Percentiles rank a stretch among this genome's conserved stretches.
These are phyloP conservation scores for Capronia coronata DNA, from an alignment of 2,329 filamentous ascomycete genomes.

Conservation along the genomic window DNA sequence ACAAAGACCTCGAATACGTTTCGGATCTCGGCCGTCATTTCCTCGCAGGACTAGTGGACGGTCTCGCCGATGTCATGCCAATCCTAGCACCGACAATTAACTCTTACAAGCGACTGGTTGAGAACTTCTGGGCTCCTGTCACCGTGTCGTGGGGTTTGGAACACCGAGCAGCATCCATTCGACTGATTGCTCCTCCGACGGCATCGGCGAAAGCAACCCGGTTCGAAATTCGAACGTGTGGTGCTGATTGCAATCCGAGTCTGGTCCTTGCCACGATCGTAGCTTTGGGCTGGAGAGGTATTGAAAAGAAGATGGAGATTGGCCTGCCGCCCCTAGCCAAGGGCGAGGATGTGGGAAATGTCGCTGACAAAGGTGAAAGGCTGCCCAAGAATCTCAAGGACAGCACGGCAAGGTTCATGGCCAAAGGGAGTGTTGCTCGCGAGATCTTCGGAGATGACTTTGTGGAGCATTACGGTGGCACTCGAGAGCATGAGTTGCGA, in stretches of 20 bases:
- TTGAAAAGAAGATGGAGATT: constrained; percentile 86
- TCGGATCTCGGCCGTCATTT: constrained; percentile 90
- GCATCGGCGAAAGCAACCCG: constrained; percentile 77
- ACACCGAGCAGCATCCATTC: constrained; percentile 84
- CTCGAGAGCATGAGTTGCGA: constrained; percentile 80
- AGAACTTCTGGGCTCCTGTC: constrained; percentile 98
- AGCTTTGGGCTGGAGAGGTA: constrained; percentile 80
- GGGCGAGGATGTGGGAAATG: constrained; percentile 72
- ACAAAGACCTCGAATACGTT: constrained; percentile 68
- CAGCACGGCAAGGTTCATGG: constrained; percentile 70
- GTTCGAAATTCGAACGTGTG: constrained; percentile 86
- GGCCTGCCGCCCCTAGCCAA: constrained; percentile 74
- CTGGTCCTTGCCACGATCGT: constrained; percentile 81
- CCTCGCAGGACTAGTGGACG: constrained; percentile 80
- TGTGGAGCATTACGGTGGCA: constrained; percentile 91
- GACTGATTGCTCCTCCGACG: constrained; percentile 82
- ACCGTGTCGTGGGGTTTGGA: constrained; percentile 96
- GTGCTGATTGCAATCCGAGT: constrained; percentile 88
- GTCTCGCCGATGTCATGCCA: constrained; percentile 92
- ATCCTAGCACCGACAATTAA: constrained; percentile 91
- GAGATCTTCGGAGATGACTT: constrained; percentile 93
- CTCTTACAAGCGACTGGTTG: constrained; percentile 94
- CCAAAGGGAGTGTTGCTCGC: constrained; percentile 75
- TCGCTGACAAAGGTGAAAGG: constrained; percentile 63
- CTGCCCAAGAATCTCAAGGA: constrained; percentile 81